phyloP scores from a whole-genome alignment of 1,284 basidiomycete species.

The Malassezia slooffiae region DNA sequence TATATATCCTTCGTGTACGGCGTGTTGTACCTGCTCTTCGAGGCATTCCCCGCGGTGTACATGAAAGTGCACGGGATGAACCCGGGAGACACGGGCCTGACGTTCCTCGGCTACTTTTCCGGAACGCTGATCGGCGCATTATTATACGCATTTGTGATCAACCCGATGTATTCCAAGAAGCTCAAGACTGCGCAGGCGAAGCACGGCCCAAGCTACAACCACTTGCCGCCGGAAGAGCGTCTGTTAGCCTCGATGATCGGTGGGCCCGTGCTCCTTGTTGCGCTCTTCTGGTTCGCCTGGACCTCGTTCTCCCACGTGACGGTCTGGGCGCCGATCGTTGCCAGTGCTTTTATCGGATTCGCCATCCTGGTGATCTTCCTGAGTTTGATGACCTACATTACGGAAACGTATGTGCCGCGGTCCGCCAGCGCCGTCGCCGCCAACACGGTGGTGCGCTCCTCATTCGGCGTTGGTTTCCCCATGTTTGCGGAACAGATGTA shows the following conservation, averaged over 20 bases:
- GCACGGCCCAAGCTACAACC: slow-evolving; percentile 20
- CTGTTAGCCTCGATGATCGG: slow-evolving; percentile 38
- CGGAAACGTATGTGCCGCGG: slow-evolving; percentile 52
- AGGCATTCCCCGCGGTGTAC: slow-evolving; percentile 46
- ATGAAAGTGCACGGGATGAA: slow-evolving; percentile 32
- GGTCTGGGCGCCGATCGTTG: slow-evolving; percentile 51
- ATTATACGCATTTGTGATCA: slow-evolving; percentile 27
- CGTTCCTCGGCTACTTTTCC: slow-evolving; percentile 44
- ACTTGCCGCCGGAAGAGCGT: slow-evolving; percentile 29
- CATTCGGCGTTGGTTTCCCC: slow-evolving; percentile 54
- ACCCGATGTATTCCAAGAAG: slow-evolving; percentile 25
- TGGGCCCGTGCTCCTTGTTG: slow-evolving; percentile 43
- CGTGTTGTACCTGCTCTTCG: slow-evolving; percentile 34
- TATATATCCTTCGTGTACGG: slow-evolving; percentile 68
- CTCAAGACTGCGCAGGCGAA: slow-evolving; percentile 22
- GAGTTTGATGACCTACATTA: slow-evolving; percentile 49
- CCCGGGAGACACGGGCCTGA: slow-evolving; percentile 35
- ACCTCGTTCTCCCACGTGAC: slow-evolving; percentile 33
- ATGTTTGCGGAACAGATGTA: slow-evolving; percentile 53
- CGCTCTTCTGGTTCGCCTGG: slow-evolving; percentile 48
- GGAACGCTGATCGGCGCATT: slow-evolving; percentile 26
- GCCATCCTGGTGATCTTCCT: slow-evolving; percentile 54
- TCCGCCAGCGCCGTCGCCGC: slow-evolving; percentile 55
- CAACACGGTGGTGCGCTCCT: slow-evolving; percentile 58
- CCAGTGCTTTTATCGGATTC: too few relatives aligned